These are phyloP conservation scores for Penicillium hesseltinei DNA, from an alignment of 2,329 filamentous ascomycete species.

Conservation along the genomic window DNA sequence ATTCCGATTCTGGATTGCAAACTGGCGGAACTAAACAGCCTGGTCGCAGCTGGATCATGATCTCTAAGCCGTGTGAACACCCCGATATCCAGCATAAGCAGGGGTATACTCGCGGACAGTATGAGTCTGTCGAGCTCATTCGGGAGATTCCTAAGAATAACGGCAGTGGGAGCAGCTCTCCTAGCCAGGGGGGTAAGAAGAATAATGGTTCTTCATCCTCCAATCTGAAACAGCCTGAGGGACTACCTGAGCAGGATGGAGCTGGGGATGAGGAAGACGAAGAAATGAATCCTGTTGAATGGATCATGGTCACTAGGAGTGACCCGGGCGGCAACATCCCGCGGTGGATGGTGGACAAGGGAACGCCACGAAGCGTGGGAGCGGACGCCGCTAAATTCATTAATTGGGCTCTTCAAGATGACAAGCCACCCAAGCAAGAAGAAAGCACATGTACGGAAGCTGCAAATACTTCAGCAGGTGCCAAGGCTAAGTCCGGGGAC, in stretches of 20 bases:
- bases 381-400: slow-evolving; percentile 77
- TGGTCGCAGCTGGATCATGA: slow-evolving; percentile 75
- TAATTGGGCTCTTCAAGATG: slow-evolving; percentile 66
- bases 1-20: slow-evolving; percentile 51
- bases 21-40: slow-evolving; percentile 22
- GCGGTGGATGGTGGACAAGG: slow-evolving; percentile 85
- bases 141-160: slow-evolving; percentile 65
- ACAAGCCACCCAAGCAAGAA: slow-evolving; percentile 42
- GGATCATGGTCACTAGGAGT: slow-evolving; percentile 89
- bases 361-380: slow-evolving; percentile 77
- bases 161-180: slow-evolving; percentile 13
- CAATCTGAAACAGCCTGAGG: slow-evolving; percentile 27
- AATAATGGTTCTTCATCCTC: slow-evolving; percentile 35
- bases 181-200: slow-evolving; percentile 30
- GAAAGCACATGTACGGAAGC: background rate
- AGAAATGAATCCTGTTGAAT: slow-evolving; percentile 70
- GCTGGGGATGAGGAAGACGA: slow-evolving; percentile 39
- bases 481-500: background rate
- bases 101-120: slow-evolving; percentile 78
- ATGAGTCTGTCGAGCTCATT: slow-evolving; percentile 90
- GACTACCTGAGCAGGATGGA: slow-evolving; percentile 27
- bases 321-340: slow-evolving; percentile 87
- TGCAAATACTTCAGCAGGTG: background rate
- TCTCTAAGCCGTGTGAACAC: slow-evolving; percentile 81
- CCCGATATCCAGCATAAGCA: slow-evolving; percentile 66